Evolutionary conservation across 768 basidiomycete species (phyloP).

Genomic region (Trametes meyenii): DNA sequence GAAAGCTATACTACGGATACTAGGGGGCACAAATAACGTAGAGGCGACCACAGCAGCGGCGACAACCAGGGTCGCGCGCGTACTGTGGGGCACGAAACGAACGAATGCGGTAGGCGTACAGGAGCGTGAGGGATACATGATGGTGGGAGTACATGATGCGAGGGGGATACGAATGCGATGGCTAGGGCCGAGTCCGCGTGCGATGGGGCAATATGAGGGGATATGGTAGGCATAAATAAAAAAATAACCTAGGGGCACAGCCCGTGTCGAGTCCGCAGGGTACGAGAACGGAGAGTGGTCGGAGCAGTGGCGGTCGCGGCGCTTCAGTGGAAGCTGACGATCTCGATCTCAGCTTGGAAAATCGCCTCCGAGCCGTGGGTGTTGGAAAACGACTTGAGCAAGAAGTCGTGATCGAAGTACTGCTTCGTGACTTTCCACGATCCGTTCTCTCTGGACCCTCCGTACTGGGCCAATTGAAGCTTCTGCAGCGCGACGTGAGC

Average conservation of each 20-base stretch:
- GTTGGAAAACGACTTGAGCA: not conserved
- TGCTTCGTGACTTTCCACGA: conserved; percentile 5
- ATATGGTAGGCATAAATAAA: conserved; percentile 9
- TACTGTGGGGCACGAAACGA: conserved; percentile 1
- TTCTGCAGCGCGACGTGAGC: not conserved
- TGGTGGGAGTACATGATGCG: not conserved
- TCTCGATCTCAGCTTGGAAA: conserved; percentile 13
- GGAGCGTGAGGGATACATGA: not conserved
- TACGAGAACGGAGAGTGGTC: not conserved
- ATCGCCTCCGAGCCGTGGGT: not conserved
- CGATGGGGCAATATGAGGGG: not conserved
- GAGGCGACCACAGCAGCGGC: no score
- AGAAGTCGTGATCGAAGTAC: not conserved
- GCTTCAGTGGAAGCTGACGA: not conserved
- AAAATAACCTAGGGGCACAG: conserved; percentile 8
- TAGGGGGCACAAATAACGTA: not conserved
- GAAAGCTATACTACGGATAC: not conserved
- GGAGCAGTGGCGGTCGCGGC: not conserved
- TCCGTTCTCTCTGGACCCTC: not conserved
- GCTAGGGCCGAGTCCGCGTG: not conserved
- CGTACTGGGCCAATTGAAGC: not conserved
- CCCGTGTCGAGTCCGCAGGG: not conserved
- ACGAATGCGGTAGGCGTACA: conserved; percentile 6
- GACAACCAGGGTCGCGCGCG: not conserved
- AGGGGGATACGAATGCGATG: not conserved